Evolutionary conservation across 106 monocot genomes (phyloP), one percentile per base, ranked within the genome.

Genomic region (Alisma plantagoaquatica): DNA sequence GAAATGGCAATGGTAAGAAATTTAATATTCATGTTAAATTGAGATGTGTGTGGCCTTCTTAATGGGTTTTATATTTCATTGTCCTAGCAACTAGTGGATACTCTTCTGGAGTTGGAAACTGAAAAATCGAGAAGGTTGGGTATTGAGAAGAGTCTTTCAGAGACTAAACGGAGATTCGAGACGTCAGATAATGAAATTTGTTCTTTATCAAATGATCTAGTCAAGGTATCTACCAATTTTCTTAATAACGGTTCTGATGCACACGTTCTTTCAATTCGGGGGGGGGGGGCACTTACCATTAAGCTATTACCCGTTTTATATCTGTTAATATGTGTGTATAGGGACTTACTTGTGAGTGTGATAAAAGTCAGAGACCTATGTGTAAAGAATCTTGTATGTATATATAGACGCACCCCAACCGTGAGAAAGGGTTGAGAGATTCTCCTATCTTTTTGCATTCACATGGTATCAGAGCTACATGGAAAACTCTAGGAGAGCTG

Each of bases 81-180:
- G 27, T 41, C 55, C 44, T 74, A 94, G 94, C 75, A 94, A 88
- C 83, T 94, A 56, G 75, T 84, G 22, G 83, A 84, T 66, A 77
- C 77, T 25, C 78, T 96, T 70, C 67, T 88, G 53, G 88, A 88
- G 61, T 55, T 75, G 64, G 94, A 96, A 62, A 62, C 70, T 28
- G 74, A 81, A 77, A 96, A 84, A 41, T 77, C 79, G 57, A 64
- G 21, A 33, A 79, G 73, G 66, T 44, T 45, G 31, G 43, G 51
- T 19, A 77, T 70, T 44, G 88, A 88, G 61, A 84, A 76, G 58
- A 56, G 52, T 62, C 62, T 68, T 2, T 27, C 66, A 21, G 53
- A 82, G 21, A 58, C 67, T 31, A 66, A 57, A 31, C 75, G 79
- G 20, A 75, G 53, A 62, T 4, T 75, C 18, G 64, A 75, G 29